Evolutionary conservation across 257 asterid species (phyloP), one percentile per base, ranked within the genome.

Genomic region (Capsicum pubescens): DNA sequence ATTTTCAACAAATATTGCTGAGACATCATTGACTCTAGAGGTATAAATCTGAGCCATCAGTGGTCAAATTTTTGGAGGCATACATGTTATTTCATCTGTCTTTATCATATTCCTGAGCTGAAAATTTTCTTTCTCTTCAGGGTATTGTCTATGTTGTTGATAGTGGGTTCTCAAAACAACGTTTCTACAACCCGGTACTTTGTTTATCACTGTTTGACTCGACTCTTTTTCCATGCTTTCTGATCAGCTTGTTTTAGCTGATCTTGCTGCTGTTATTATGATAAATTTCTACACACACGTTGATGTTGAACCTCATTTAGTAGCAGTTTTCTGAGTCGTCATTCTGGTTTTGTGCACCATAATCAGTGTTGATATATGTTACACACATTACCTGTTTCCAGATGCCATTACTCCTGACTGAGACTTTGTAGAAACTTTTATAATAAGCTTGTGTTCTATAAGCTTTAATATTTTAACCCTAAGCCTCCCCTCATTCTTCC

Each of bases 1-100:
- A 71, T 90, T 96, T 84, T 92, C 99, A 67, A 96, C 99, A 78
- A 96, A 96, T 88, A 94, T 96, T 90, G 98, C 99, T 15, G 99
- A 96, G 93, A 96, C 99, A 15, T 96, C 99, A 79, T 89, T 96
- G 90, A 96, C 99, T n/a, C 86, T 96, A 88, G 99, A 96, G 93
- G 99, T 93, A 90, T 67, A 66, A 68, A 42, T 82, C 80, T 82
- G 61, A 52, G 50, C 54, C 56, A n/a, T 67, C 0, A 26, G 57
- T 26, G 44, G 39, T 68, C 19, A 1, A 50, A 76, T 21, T 52
- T 2, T 76, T 55, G 17, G 83, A 19, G 21, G 46, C 39, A 3
- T 79, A 39, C 44, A 76, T 76, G 63, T 32, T 72, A 16, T 35
- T 6, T 54, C 44, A 1, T 68, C 16, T 35, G 80, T 82, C 46